phyloP scores from a whole-genome alignment of 768 basidiomycete genomes.

The Tricholomella constricta region DNA sequence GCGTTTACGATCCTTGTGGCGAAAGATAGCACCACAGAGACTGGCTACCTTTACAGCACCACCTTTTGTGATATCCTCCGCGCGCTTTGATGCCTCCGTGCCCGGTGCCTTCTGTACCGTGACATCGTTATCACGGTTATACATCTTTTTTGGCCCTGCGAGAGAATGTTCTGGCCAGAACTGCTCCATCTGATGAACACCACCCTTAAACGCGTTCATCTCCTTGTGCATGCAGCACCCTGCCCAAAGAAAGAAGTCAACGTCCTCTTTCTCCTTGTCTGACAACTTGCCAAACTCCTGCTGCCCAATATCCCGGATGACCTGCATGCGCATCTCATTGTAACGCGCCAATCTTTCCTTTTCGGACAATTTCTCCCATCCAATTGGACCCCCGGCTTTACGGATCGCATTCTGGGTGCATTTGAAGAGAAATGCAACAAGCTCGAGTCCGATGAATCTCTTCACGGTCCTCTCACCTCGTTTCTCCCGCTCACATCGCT shows the following conservation, averaged over 20 bases:
- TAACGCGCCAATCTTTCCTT: neutral
- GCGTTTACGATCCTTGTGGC: constrained; percentile 37
- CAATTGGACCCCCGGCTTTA: neutral
- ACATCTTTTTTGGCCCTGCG: constrained; percentile 15
- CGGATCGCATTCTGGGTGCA: neutral
- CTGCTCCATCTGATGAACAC: constrained; percentile 16
- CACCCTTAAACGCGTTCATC: constrained; percentile 24
- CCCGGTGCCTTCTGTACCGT: constrained; percentile 7
- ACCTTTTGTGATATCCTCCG: constrained; percentile 19
- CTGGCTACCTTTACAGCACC: constrained; percentile 25
- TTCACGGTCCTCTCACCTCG: neutral
- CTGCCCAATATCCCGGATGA: constrained; percentile 6
- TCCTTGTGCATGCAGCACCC: constrained; percentile 36
- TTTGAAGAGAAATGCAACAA: neutral
- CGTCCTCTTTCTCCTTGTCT: neutral
- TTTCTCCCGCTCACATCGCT: neutral
- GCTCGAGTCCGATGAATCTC: neutral
- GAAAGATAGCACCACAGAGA: constrained; percentile 31
- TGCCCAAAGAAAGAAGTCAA: constrained; percentile 20
- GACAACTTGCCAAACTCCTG: constrained; percentile 9
- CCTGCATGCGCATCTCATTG: neutral
- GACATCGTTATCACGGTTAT: constrained; percentile 26
- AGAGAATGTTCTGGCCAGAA: constrained; percentile 13
- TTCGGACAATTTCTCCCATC: neutral
- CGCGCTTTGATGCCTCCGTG: constrained; percentile 8